Evolutionary conservation across 2,329 filamentous ascomycete genomes (phyloP), one percentile per base, ranked within the genome.

Genomic region (Colletotrichum sojae): DNA sequence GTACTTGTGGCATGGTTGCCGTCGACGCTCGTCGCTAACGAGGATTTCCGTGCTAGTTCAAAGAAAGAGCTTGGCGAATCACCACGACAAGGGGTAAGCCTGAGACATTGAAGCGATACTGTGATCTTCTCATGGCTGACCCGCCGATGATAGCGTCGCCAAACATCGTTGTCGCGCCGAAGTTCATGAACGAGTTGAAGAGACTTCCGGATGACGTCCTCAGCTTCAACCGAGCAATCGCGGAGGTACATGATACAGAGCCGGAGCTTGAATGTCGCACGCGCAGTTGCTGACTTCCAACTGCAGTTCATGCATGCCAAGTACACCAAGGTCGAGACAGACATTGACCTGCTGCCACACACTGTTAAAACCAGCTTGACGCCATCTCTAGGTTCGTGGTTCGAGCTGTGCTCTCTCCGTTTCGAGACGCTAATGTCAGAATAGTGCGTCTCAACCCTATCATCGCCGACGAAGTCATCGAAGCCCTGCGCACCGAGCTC

Each of bases 391-490:
- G 67, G 78, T 80, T 71, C 4, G 43, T 36, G 1, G 13, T 6
- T 13, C 3, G 9, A 5, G 2, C 15, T 20, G 0, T 6, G 36
- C 4, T 8, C 18, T 4, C 31, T 15, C 64, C 39, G 3, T 2
- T 1, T 22, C 18, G 2, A 27, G 5, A 1, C 1, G 5, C 22
- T 69, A 15, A 60, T 16, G 1, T 3, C 2, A 18, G 1, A 1
- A 16, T n/a, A 73, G 77, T 69, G 2, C 78, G 78, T 0, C 74
- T 85, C 12, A 84, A 81, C 69, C 77, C 79, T 0, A 69, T 72
- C 4, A 77, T 85, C 27, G 72, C 79, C 6, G 77, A 79, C 2
- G 83, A 85, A 60, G 80, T 82, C 2, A 71, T 73, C 5, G 73
- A 75, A 2, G 76, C 79, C 1, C 73, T 84, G 46, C 66, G 63